These are phyloP conservation scores for Russula sp. DNA, from an alignment of 768 basidiomycete genomes.

Conservation along the genomic window DNA sequence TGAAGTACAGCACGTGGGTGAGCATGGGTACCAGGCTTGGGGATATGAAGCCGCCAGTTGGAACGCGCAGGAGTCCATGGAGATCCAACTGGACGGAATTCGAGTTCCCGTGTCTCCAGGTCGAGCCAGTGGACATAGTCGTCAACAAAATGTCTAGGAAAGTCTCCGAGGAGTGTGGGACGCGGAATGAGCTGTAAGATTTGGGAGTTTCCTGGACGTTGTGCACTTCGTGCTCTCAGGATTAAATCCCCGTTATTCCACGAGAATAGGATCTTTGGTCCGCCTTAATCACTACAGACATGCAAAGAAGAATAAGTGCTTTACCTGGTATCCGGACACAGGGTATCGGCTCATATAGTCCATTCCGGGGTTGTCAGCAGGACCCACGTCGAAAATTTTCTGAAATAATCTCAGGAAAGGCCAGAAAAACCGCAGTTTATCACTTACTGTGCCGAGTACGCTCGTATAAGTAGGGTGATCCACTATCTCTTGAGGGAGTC, in stretches of 20 bases:
- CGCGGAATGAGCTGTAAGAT: slow-evolving; percentile 38
- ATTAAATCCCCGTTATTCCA: background rate
- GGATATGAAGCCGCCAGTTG: slow-evolving; percentile 34
- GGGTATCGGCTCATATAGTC: slow-evolving; percentile 17
- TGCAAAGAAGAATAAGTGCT: background rate
- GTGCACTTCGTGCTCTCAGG: background rate
- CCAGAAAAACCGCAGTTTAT: background rate
- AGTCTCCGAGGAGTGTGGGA: slow-evolving; percentile 33
- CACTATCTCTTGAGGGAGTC: slow-evolving; percentile 39
- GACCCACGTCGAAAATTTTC: slow-evolving; percentile 14
- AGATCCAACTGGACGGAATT: slow-evolving; percentile 37
- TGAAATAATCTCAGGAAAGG: background rate
- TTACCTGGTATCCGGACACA: slow-evolving; percentile 17
- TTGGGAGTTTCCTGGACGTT: background rate
- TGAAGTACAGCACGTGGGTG: background rate
- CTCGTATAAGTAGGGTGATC: slow-evolving; percentile 38
- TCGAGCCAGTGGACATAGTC: slow-evolving; percentile 41
- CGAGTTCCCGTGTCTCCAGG: slow-evolving; percentile 31
- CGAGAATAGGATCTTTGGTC: slow-evolving; percentile 8
- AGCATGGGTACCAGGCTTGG: too few relatives aligned
- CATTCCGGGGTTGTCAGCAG: slow-evolving; percentile 14
- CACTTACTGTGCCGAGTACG: slow-evolving; percentile 38
- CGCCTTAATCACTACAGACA: background rate
- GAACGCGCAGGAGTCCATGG: slow-evolving; percentile 35
- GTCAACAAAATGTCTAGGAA: slow-evolving; percentile 36